Evolutionary conservation across 352 stramenopile species (phyloP).

Genomic region (Phytophthora ramorum): DNA sequence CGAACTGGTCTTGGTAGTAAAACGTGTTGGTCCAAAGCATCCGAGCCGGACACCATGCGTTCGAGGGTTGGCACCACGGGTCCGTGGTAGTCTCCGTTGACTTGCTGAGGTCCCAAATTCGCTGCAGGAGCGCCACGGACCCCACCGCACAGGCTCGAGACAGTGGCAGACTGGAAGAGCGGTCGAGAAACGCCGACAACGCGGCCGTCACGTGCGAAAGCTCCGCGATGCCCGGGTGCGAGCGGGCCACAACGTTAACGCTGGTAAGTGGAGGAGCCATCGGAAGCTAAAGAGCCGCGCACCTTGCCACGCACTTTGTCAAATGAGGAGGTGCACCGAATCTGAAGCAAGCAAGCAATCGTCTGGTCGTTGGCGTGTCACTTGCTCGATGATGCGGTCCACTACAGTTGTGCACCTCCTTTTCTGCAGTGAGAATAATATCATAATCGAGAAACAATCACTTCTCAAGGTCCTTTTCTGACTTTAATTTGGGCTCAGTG

Average conservation of each 20-base stretch:
- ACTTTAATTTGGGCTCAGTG: too few species aligned
- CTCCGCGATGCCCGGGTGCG: slow-evolving; percentile 20
- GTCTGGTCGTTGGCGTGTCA: slow-evolving; percentile 14
- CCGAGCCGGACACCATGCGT: slow-evolving; percentile 22
- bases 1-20: slow-evolving; percentile 38
- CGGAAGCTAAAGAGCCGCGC: not conserved
- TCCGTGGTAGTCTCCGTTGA: slow-evolving; percentile 9
- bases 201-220: slow-evolving; percentile 31
- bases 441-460: too few species aligned
- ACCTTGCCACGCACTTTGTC: slow-evolving; percentile 23
- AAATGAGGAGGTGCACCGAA: slow-evolving; percentile 20
- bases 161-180: slow-evolving; percentile 27
- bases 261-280: slow-evolving; percentile 31
- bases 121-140: slow-evolving; percentile 25
- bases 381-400: not conserved
- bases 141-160: slow-evolving; percentile 22
- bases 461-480: too few species aligned
- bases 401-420: not conserved
- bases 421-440: too few species aligned
- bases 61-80: slow-evolving; percentile 24
- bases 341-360: slow-evolving; percentile 35
- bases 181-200: slow-evolving; percentile 28
- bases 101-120: slow-evolving; percentile 27
- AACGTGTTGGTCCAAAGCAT: slow-evolving; percentile 35
- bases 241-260: slow-evolving; percentile 25